Evolutionary conservation across 805 yeast genomes (phyloP).

Genomic region (Candida piceae): DNA sequence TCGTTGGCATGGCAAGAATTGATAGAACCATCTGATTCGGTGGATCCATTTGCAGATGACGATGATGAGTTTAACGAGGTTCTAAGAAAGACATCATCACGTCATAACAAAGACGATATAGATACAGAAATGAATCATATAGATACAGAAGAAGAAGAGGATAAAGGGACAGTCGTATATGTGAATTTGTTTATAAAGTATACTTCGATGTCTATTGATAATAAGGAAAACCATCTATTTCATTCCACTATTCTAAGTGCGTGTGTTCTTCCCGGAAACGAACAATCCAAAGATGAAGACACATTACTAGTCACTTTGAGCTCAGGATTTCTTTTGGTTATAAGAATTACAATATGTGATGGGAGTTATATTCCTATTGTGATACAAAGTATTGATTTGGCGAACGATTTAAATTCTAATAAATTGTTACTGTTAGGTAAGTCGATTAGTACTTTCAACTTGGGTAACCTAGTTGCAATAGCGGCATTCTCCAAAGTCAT

Average conservation of each 20-base stretch:
- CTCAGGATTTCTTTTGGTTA: constrained; percentile 17
- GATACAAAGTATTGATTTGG: constrained; percentile 12
- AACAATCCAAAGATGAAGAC: constrained; percentile 21
- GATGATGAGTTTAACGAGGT: constrained; percentile 19
- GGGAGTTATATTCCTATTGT: constrained; percentile 21
- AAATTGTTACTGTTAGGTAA: constrained; percentile 16
- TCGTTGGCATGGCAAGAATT: constrained; percentile 22
- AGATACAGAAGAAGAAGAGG: background rate
- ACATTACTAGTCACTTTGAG: constrained; percentile 20
- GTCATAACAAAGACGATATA: background rate
- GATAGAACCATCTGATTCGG: constrained; percentile 21
- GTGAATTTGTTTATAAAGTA: constrained; percentile 18
- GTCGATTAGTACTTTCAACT: constrained; percentile 8
- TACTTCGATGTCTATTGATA: constrained; percentile 23
- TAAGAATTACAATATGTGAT: constrained; percentile 14
- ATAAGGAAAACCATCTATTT: constrained; percentile 13
- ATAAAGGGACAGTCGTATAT: constrained; percentile 3
- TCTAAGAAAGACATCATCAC: constrained; percentile 1
- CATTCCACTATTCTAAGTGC: constrained; percentile 21
- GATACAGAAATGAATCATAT: constrained; percentile 3
- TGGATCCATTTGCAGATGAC: constrained; percentile 18
- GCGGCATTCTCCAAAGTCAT: constrained; percentile 21
- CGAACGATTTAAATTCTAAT: constrained; percentile 5
- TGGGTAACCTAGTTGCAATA: constrained; percentile 20
- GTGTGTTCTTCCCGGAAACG: constrained; percentile 20